phyloP scores from a whole-genome alignment of 2,329 filamentous ascomycete species.

The Monascus ruber region DNA sequence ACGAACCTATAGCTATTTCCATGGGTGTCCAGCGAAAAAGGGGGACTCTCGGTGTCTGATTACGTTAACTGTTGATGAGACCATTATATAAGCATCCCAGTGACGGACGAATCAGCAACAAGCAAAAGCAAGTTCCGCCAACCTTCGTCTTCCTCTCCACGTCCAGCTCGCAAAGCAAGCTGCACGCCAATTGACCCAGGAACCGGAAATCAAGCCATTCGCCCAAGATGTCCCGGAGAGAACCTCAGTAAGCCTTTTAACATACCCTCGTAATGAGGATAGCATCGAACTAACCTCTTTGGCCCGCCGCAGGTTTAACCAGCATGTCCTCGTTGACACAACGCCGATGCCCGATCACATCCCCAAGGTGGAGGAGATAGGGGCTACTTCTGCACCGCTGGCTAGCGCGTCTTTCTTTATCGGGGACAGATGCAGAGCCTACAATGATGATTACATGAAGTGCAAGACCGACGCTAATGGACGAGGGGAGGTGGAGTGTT shows the following conservation, averaged over 20 bases:
- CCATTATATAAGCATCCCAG: too few relatives aligned
- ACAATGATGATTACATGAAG: constrained; percentile 99
- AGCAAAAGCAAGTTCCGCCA: too few relatives aligned
- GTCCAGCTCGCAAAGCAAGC: too few relatives aligned
- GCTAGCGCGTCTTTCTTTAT: constrained; percentile 94
- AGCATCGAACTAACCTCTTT: constrained; percentile 4
- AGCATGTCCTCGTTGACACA: constrained; percentile 85
- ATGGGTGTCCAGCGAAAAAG: too few relatives aligned
- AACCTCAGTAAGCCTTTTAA: constrained; percentile 17
- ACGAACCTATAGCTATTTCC: too few relatives aligned
- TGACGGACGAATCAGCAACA: too few relatives aligned
- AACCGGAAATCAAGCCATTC: constrained; percentile 7
- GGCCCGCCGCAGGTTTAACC: constrained; percentile 64
- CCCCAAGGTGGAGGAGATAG: constrained; percentile 86
- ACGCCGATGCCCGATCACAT: constrained; percentile 87
- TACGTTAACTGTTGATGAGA: too few relatives aligned
- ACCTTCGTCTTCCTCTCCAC: too few relatives aligned
- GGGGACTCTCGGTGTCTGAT: too few relatives aligned
- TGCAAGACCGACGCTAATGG: constrained; percentile 94
- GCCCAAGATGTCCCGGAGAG: constrained; percentile 20
- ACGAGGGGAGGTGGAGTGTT: constrained; percentile 81
- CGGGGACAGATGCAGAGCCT: constrained; percentile 82
- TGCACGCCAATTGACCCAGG: background rate
- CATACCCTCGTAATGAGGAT: constrained; percentile 7
- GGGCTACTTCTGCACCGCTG: constrained; percentile 82